Evolutionary conservation across 257 asterid genomes (phyloP).

Genomic region (Nicotiana tabacum): DNA sequence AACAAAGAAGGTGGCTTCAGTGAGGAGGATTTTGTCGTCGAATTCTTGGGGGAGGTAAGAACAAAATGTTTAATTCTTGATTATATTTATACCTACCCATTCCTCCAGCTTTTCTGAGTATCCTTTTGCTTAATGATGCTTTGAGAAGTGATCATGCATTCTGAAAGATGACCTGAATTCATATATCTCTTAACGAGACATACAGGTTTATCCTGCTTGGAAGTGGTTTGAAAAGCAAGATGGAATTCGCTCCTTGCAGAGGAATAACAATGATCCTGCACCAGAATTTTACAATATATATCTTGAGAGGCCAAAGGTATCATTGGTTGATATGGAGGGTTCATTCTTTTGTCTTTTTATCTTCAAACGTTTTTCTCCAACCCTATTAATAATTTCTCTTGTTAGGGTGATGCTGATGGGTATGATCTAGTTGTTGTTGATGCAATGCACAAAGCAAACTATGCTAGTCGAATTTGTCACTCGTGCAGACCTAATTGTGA

Average conservation of each 20-base stretch:
- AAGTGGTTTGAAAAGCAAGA: constrained; percentile 99
- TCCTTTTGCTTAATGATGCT: neutral
- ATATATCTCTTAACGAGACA: constrained; percentile 5
- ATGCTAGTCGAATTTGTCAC: constrained; percentile 98
- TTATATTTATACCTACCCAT: neutral
- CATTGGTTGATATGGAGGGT: constrained; percentile 8
- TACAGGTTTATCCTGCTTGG: constrained; percentile 97
- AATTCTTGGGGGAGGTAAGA: constrained; percentile 96
- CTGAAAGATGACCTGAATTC: neutral
- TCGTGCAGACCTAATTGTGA: constrained; percentile 97
- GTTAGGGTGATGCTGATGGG: constrained; percentile 99
- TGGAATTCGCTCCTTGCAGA: constrained; percentile 94
- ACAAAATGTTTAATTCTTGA: neutral
- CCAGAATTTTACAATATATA: constrained; percentile 96
- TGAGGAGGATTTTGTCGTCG: constrained; percentile 95
- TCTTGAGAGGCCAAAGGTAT: constrained; percentile 99
- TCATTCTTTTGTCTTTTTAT: neutral
- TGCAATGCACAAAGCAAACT: constrained; percentile 99
- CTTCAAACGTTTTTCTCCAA: neutral
- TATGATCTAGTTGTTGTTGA: constrained; percentile 96
- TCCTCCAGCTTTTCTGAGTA: neutral
- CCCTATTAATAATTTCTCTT: constrained; percentile 21
- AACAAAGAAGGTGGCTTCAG: constrained; percentile 86
- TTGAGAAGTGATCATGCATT: neutral
- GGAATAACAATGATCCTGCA: constrained; percentile 85